Evolutionary conservation across 2,329 filamentous ascomycete species (phyloP).

Genomic region (Fusarium sp.): DNA sequence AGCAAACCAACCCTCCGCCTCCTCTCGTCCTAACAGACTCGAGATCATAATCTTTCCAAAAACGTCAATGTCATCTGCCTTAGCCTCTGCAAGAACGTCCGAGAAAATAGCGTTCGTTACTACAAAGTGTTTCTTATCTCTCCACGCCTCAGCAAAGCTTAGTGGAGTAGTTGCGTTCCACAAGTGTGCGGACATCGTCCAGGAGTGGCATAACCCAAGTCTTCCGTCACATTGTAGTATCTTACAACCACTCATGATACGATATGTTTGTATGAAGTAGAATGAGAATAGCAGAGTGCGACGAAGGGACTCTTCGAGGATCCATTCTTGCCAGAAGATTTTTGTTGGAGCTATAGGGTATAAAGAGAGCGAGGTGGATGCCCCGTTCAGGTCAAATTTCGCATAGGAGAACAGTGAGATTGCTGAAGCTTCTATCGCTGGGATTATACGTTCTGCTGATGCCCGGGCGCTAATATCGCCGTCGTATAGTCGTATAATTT

Average conservation of each 20-base stretch:
- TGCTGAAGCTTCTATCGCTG: conserved; percentile 54
- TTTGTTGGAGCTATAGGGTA: conserved; percentile 59
- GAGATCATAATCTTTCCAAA: conserved; percentile 59
- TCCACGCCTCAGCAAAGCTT: conserved; percentile 59
- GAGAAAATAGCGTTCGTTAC: conserved; percentile 52
- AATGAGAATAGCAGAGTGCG: conserved; percentile 66
- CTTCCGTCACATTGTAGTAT: conserved; percentile 50
- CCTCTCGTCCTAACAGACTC: conserved; percentile 52
- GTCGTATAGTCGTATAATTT: conserved; percentile 66
- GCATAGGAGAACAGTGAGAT: conserved; percentile 54
- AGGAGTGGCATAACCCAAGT: conserved; percentile 54
- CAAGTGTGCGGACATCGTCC: conserved; percentile 58
- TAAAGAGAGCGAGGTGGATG: conserved; percentile 46
- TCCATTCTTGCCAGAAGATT: conserved; percentile 66
- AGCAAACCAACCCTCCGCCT: conserved; percentile 55
- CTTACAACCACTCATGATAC: conserved; percentile 52
- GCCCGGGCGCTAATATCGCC: conserved; percentile 61
- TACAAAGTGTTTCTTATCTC: conserved; percentile 55
- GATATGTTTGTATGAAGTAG: conserved; percentile 61
- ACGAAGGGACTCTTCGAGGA: conserved; percentile 68
- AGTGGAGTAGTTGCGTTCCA: conserved; percentile 56
- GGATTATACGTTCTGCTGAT: conserved; percentile 56
- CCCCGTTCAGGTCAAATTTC: conserved; percentile 50
- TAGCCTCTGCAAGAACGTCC: conserved; percentile 53
- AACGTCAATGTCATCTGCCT: conserved; percentile 60